These are phyloP conservation scores for Tieghemostelium lacteum DNA, from an alignment of 78 protist species.

Conservation along the genomic window DNA sequence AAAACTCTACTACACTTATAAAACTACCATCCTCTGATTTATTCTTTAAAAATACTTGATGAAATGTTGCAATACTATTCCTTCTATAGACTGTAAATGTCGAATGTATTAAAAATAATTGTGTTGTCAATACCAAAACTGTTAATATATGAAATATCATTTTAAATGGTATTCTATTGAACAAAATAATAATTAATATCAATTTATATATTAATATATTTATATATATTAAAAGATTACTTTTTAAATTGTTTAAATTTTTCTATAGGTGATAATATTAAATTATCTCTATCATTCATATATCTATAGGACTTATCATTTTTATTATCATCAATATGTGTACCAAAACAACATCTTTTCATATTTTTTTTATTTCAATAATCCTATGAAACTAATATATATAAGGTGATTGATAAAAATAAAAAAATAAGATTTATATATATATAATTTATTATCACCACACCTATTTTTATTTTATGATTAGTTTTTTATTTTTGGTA, in stretches of 20 bases:
- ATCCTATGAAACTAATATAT: no score
- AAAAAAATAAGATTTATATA: no score
- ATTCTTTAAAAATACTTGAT: not conserved
- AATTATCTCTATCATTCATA: not conserved
- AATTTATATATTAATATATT: not conserved
- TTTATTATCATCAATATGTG: no score
- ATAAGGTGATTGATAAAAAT: no score
- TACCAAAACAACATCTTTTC: no score
- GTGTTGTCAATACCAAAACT: not conserved
- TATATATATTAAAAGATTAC: not conserved
- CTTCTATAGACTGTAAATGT: not conserved
- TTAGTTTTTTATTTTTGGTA: no score
- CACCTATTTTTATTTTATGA: no score
- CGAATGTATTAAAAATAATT: not conserved
- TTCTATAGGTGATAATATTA: not conserved
- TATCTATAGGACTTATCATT: not conserved
- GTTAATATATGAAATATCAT: not conserved
- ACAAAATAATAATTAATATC: not conserved
- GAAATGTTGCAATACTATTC: not conserved
- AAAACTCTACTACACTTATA: not conserved
- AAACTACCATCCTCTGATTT: not conserved
- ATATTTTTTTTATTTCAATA: no score
- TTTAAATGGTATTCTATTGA: slow-evolving; percentile 3
- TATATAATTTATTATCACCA: no score
- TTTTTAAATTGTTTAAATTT: not conserved